Percentiles rank a stretch among this genome's conserved stretches.
Conservation (phyloP, 495 filamentous ascomycete species). For the Tuber melanosporum region DNA sequence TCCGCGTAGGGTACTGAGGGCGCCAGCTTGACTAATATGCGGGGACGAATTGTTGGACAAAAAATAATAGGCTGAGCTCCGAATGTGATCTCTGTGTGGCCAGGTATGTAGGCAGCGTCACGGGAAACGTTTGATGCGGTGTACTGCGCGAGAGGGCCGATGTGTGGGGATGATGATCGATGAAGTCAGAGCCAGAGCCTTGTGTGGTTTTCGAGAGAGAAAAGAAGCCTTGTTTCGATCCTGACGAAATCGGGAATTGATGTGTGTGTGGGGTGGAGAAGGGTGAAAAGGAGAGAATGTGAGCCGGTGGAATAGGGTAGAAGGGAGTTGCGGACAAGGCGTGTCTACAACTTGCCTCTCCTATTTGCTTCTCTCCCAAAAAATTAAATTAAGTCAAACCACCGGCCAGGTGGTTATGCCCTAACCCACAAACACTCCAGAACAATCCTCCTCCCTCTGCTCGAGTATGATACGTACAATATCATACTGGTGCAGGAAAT, state of each 20-base stretch:
- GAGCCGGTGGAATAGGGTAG: background rate
- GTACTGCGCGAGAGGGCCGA: background rate
- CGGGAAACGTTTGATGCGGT: background rate
- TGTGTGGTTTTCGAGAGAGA: background rate
- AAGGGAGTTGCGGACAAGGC: background rate
- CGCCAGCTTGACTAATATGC: slow-evolving; percentile 29
- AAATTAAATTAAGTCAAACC: background rate
- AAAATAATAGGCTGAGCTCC: background rate
- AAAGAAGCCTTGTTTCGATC: background rate
- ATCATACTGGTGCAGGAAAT: background rate
- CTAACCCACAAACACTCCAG: background rate
- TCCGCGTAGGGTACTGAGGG: slow-evolving; percentile 27
- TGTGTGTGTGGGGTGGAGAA: background rate
- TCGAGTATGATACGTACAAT: background rate
- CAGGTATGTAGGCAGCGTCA: background rate
- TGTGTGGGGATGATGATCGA: slow-evolving; percentile 1
- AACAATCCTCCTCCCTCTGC: background rate
- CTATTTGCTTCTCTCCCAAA: too few relatives aligned
- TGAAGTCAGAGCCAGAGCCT: background rate
- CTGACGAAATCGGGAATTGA: background rate
- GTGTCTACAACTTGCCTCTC: background rate
- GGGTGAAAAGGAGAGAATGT: background rate
- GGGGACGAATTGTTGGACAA: background rate
- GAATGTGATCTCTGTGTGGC: background rate
- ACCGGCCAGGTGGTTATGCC: background rate